phyloP scores from a whole-genome alignment of 306 rosid genomes.

The Lupinus albus region DNA sequence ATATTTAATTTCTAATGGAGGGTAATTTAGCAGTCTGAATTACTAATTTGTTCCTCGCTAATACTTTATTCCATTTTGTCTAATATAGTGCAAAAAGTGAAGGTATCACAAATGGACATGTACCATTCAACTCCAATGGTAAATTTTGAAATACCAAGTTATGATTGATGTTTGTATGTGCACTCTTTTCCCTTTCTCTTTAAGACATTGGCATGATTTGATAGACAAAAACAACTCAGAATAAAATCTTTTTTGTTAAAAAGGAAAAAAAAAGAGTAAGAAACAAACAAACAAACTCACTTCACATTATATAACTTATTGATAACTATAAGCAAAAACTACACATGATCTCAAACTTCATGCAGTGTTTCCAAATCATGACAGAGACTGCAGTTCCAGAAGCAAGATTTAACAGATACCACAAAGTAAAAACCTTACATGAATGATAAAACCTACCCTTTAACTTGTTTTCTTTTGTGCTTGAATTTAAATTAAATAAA shows the following conservation, averaged over 20 bases:
- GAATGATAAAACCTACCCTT: conserved; percentile 29
- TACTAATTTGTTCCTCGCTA: conserved; percentile 18
- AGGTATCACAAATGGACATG: conserved; percentile 14
- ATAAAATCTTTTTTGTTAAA: background rate
- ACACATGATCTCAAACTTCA: conserved; percentile 26
- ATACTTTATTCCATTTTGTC: conserved; percentile 22
- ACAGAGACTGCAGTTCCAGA: conserved; percentile 41
- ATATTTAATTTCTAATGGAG: background rate
- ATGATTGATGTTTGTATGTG: conserved; percentile 2
- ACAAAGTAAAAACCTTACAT: conserved; percentile 33
- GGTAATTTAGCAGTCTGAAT: conserved; percentile 24
- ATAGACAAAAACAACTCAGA: conserved; percentile 17
- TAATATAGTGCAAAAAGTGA: conserved; percentile 18
- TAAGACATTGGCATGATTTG: conserved; percentile 10
- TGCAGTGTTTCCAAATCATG: conserved; percentile 40
- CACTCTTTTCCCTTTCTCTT: conserved; percentile 4
- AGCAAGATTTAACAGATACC: conserved; percentile 35
- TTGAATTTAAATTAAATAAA: conserved; percentile 43
- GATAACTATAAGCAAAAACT: conserved; percentile 35
- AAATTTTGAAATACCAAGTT: background rate
- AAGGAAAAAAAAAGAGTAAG: background rate
- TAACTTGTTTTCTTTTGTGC: background rate
- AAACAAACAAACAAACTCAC: conserved; percentile 16
- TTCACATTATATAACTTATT: conserved; percentile 34
- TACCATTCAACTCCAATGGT: conserved; percentile 3